Evolutionary conservation across 257 asterid species (phyloP), one percentile per base, ranked within the genome.

Genomic region (Apocynum venetum): DNA sequence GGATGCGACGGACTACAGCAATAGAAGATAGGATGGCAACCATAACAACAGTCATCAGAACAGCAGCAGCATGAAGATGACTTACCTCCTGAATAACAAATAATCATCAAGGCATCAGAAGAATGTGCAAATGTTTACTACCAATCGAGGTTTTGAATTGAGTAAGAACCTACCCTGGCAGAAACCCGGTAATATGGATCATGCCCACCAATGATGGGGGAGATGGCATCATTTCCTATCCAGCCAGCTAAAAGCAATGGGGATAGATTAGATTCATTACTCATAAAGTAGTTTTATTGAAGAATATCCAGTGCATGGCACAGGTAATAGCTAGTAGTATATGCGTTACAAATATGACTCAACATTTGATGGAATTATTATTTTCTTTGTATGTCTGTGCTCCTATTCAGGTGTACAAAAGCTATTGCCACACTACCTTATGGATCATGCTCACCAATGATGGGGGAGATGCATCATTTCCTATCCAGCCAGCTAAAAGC

Each of bases 401-500:
- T 1, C 43, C 69, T 31, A 35, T 31, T 61, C 14, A 61, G 35
- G 67, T 1, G 67, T 31, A 12, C 43, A 63, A 10, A 63, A 35
- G 19, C 44, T 9, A 63, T 12, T 11, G 6, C 44, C 44, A 8
- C 40, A 31, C 44, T 35, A 25, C 31, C 31, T 25, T 96, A 96
- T 3, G 93, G 97, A 80, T 96, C 98, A 14, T 87, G 96, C 84
- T 88, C 97, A 74, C 99, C 99, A 77, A 96, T 96, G 84, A 96
- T 89, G 64, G 99, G 98, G 67, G 98, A 90, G 89, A 96, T 87
- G 97, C 97, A 80, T 92, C 95, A 65, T 87, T 85, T 76, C 98
- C 98, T 65, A 96, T 91, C 99, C 99, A 96, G 85, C 99, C 97
- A 86, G 99, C 99, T 93, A 86, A 80, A 85, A 67, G 74, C 79